Evolutionary conservation across 768 basidiomycete species (phyloP), one percentile per base, ranked within the genome.

Genomic region (Atractiella rhizophila): DNA sequence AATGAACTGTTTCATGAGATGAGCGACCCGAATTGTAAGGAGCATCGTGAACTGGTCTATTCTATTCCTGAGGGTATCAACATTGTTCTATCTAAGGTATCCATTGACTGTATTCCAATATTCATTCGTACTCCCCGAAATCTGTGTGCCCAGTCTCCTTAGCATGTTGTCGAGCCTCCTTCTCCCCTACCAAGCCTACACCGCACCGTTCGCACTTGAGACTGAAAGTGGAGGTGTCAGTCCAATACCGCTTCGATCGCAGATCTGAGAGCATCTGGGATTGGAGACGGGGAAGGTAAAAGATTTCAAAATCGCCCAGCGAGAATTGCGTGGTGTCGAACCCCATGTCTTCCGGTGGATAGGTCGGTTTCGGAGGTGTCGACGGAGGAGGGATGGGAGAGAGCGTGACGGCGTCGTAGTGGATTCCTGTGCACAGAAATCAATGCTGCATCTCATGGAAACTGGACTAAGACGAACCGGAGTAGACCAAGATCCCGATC

Each of bases 391-490:
- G 62, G 58, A 69, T 65, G 0, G 82, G 91, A 13, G 86, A 71
- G 29, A 86, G 61, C 0, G 78, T 74, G 5, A 76, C 70, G 8
- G 80, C 80, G 57, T 98, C 88, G 58, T 98, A 98, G 57, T 96
- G 42, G 26, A 43, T 43, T 23, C 42, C 42, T 13, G 42, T 37
- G 35, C 39, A 27, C 23, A 26, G 12, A 25, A 40, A 30, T 9
- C 30, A 43, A 10, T 25, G 28, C 6, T 39, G 19, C 18, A 37
- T 37, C 19, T 43, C 42, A 28, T 16, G 30, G 35, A 16, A n/a
- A 19, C 13, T 20, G 5, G 12, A 21, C 20, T 8, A 18, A 8
- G 34, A 7, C 12, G 31, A 15, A n/a, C 9, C 25, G 18, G 31
- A 9, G 12, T 42, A 12, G n/a, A 38, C 40, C 5, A 23, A 5